These are phyloP conservation scores for Cyclotella atomus DNA, from an alignment of 108 stramenopile genomes.

Conservation along the genomic window DNA sequence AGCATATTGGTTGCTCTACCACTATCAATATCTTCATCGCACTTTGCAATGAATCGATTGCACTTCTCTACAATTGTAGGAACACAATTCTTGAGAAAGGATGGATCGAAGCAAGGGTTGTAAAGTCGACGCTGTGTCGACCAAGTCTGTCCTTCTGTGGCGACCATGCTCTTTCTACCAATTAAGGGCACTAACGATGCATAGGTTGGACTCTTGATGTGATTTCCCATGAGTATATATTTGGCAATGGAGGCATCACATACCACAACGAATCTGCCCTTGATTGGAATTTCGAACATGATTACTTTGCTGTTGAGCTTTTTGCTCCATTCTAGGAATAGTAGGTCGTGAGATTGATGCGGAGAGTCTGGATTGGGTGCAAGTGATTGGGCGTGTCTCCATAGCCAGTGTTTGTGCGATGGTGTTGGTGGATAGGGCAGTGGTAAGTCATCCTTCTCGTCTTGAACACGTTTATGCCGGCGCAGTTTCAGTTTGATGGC, in stretches of 20 bases:
- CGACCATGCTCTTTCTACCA: conserved; percentile 31
- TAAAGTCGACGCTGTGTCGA: conserved; percentile 24
- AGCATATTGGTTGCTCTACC: conserved; percentile 34
- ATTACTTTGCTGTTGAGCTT: conserved; percentile 43
- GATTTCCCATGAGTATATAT: conserved; percentile 15
- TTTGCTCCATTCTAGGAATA: conserved; percentile 35
- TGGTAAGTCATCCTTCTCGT: neutral
- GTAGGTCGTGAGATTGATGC: conserved; percentile 22
- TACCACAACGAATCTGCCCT: conserved; percentile 33
- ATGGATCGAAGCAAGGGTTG: conserved; percentile 42
- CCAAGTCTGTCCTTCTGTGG: conserved; percentile 31
- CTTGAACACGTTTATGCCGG: neutral
- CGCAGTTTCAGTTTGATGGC: neutral
- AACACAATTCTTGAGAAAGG: conserved; percentile 24
- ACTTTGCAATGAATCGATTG: conserved; percentile 30
- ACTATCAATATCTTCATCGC: conserved; percentile 24
- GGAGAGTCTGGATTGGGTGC: conserved; percentile 14
- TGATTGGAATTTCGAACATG: conserved; percentile 27
- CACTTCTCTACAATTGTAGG: conserved; percentile 28
- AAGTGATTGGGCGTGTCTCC: conserved; percentile 23
- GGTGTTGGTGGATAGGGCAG: conserved; percentile 21
- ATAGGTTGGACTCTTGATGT: conserved; percentile 39
- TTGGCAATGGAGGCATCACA: conserved; percentile 34
- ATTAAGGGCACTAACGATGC: conserved; percentile 5
- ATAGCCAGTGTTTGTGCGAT: conserved; percentile 21